Evolutionary conservation across 1,139 yeast genomes (phyloP), one percentile per base, ranked within the genome.

Genomic region (Suhomyces atakaporum): DNA sequence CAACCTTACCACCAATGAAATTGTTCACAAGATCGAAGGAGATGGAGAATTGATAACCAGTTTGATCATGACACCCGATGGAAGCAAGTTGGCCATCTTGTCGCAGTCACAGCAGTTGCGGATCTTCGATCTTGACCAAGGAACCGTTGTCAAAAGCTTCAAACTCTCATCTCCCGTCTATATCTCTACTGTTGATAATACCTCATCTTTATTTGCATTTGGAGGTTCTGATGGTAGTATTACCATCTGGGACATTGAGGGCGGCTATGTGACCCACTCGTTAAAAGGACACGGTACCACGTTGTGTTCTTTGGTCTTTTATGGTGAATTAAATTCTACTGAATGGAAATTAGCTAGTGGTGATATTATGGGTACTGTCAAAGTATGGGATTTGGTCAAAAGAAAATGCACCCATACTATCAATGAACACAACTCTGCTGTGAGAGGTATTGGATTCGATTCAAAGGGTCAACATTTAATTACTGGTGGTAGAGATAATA

Each of bases 181-280:
- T 58, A 83, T 88, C 13, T 75, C 89, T 39, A 72, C 83, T 10
- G 77, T 78, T 21, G 98, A 92, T 58, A 60, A 77, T 5, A 88
- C 97, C 0, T 84, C 96, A 11, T 79, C 95, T 4, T 69, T 92
- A 33, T 79, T 90, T 54, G 95, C 96, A 24, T 82, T 94, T 53
- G 99, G 99, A 33, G 92, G 96, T 31, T 85, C 97, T 1, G 98
- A 94, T 58, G 97, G 98, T 33, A 77, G 81, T 26, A 85, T 90
- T 14, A 82, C 88, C 33, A 95, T 94, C 2, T 89, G 96, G 85
- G 98, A 92, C 60, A 75, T 92, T 29, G 90, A 80, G 46, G 90
- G 90, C 23, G 94, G 95, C 1, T 88, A 76, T 47, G 78, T 84
- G 2, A 92, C 98, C 0, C 98, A 92, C 62, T 82, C 88, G 12